A percentile compares a stretch with the other conserved stretches of the same genome.
Conservation (phyloP, 73 alveolate genomes). For the Paramecium biaurelia region DNA sequence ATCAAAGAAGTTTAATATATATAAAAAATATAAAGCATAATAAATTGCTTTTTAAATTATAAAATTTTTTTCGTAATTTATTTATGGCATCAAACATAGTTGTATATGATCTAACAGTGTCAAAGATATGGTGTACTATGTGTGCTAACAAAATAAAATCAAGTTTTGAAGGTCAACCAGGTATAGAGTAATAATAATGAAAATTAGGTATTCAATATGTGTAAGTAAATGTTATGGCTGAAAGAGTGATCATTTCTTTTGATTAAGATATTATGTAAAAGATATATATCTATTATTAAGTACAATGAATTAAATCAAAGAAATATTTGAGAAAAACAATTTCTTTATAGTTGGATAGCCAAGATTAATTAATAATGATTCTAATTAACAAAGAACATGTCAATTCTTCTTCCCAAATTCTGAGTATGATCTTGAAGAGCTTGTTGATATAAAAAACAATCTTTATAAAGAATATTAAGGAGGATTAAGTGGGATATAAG, state of each 20-base stretch:
- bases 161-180: constrained; percentile 16
- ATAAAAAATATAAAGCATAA: background rate
- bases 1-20: background rate
- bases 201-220: background rate
- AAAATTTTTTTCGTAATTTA: background rate
- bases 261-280: constrained; percentile 8
- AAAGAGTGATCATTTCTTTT: constrained; percentile 25
- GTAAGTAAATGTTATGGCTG: constrained; percentile 37
- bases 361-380: background rate
- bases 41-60: background rate
- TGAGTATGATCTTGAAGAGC: background rate
- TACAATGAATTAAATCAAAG: background rate
- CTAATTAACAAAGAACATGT: background rate
- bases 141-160: constrained; percentile 24
- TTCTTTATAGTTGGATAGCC: constrained; percentile 2
- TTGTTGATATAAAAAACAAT: background rate
- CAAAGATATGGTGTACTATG: constrained; percentile 45
- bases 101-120: constrained; percentile 7
- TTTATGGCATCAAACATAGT: background rate
- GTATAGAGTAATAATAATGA: background rate
- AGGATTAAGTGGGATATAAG: background rate
- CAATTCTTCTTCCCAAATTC: background rate
- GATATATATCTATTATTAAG: background rate
- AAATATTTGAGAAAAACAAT: constrained; percentile 2
- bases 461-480: background rate